Evolutionary conservation across 768 basidiomycete species (phyloP).

Genomic region (Epithele typhae): DNA sequence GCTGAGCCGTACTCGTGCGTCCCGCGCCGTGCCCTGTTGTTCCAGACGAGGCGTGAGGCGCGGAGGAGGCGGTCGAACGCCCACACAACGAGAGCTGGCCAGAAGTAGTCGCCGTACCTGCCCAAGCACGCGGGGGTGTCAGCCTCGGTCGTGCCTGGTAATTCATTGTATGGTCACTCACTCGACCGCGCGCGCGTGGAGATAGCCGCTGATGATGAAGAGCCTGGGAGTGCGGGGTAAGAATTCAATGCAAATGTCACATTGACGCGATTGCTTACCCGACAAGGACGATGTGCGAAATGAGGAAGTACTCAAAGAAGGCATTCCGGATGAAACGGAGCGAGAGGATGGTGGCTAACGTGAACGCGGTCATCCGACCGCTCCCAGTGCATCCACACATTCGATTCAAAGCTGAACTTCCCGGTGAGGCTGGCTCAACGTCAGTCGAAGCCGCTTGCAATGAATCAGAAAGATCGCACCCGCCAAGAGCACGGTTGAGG

Average conservation of each 20-base stretch:
- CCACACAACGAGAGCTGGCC: constrained; percentile 47
- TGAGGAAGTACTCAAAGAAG: constrained; percentile 39
- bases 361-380: constrained; percentile 21
- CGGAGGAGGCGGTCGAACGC: constrained; percentile 42
- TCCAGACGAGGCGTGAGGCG: constrained; percentile 33
- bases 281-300: constrained; percentile 23
- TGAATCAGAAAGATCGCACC: not conserved
- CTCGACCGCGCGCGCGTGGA: constrained; percentile 12
- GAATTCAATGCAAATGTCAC: not conserved
- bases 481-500: constrained; percentile 11
- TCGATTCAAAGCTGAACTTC: constrained; percentile 8
- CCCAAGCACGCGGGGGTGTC: not conserved
- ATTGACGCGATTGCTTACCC: constrained; percentile 17
- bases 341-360: constrained; percentile 32
- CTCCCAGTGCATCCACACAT: constrained; percentile 16
- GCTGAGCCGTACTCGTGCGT: constrained; percentile 23
- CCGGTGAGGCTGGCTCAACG: constrained; percentile 4
- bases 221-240: constrained; percentile 25
- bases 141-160: constrained; percentile 6
- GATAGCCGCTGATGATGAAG: constrained; percentile 37
- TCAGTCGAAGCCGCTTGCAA: not conserved
- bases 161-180: constrained; percentile 9
- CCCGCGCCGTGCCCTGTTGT: constrained; percentile 31
- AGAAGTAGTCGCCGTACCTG: constrained; percentile 41
- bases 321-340: constrained; percentile 36